These are phyloP conservation scores for Sordaria brevicollis DNA, from an alignment of 495 filamentous ascomycete species.

Conservation along the genomic window DNA sequence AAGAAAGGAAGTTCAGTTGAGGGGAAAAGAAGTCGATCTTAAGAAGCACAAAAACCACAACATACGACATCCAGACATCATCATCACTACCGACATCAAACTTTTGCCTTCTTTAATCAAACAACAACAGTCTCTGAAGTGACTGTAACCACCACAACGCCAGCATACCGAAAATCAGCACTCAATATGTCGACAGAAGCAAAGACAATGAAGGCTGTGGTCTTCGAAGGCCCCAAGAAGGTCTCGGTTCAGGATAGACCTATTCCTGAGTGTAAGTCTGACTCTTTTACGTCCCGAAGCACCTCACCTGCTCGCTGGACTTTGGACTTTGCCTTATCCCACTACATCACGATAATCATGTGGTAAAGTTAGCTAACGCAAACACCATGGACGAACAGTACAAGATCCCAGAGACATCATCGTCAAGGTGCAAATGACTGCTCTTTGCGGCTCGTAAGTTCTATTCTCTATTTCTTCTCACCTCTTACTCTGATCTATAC, in stretches of 20 bases:
- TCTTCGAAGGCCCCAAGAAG: conserved; percentile 55
- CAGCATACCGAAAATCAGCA: background rate
- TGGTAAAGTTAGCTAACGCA: conserved; percentile 4
- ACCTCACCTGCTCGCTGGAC: too few species aligned
- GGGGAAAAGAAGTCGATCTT: background rate
- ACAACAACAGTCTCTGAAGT: background rate
- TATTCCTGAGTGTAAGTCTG: conserved; percentile 41
- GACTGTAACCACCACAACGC: background rate
- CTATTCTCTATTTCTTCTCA: background rate
- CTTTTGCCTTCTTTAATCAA: background rate
- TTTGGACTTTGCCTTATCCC: too few species aligned
- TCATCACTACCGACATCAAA: background rate
- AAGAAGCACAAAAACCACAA: background rate
- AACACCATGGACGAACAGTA: conserved; percentile 40
- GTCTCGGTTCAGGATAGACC: conserved; percentile 56
- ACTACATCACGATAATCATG: too few species aligned
- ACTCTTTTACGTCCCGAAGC: background rate
- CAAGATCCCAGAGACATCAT: conserved; percentile 66
- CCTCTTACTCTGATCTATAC: background rate
- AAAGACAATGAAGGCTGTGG: conserved; percentile 55
- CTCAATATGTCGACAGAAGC: background rate
- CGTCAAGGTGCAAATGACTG: conserved; percentile 76
- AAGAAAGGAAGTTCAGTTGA: background rate
- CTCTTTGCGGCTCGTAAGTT: conserved; percentile 83
- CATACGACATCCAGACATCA: background rate